A percentile compares a stretch with the other conserved stretches of the same genome.
phyloP scores from a whole-genome alignment of 192 early-diverging fungal species.

The Dissophora ornata region DNA sequence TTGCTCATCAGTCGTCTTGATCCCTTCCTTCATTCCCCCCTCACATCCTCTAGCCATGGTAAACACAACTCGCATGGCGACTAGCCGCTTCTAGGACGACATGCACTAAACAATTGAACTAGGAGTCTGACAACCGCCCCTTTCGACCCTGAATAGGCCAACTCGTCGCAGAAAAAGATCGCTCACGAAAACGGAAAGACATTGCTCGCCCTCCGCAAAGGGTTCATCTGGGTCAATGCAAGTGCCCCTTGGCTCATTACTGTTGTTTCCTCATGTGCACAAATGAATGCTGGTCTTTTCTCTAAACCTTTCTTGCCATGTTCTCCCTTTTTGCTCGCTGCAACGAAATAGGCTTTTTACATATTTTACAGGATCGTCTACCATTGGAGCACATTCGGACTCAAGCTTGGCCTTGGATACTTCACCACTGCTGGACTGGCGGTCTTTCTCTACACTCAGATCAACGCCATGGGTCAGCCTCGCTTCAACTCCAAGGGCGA shows the following conservation, averaged over 20 bases:
- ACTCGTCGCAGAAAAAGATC: slow-evolving; percentile 73
- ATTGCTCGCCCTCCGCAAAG: slow-evolving; percentile 61
- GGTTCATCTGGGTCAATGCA: slow-evolving; percentile 65
- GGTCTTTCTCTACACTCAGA: slow-evolving; percentile 60
- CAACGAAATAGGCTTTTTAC: slow-evolving; percentile 59
- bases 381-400: slow-evolving; percentile 62
- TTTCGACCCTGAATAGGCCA: slow-evolving; percentile 73
- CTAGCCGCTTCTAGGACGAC: too few relatives aligned
- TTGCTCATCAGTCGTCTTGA: too few relatives aligned
- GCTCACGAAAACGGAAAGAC: slow-evolving; percentile 65
- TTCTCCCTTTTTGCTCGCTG: too few relatives aligned
- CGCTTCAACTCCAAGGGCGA: slow-evolving; percentile 57
- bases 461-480: slow-evolving; percentile 59
- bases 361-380: slow-evolving; percentile 65
- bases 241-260: not conserved
- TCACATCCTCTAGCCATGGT: slow-evolving; percentile 10
- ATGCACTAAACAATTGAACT: too few relatives aligned
- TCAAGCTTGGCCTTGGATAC: slow-evolving; percentile 56
- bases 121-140: too few relatives aligned
- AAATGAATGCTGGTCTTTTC: not conserved
- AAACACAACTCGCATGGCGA: too few relatives aligned
- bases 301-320: not conserved
- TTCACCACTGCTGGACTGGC: slow-evolving; percentile 58
- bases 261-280: not conserved
- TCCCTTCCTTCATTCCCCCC: not conserved